phyloP scores from a whole-genome alignment of 345 rosid genomes.

The Camelina laxa region DNA sequence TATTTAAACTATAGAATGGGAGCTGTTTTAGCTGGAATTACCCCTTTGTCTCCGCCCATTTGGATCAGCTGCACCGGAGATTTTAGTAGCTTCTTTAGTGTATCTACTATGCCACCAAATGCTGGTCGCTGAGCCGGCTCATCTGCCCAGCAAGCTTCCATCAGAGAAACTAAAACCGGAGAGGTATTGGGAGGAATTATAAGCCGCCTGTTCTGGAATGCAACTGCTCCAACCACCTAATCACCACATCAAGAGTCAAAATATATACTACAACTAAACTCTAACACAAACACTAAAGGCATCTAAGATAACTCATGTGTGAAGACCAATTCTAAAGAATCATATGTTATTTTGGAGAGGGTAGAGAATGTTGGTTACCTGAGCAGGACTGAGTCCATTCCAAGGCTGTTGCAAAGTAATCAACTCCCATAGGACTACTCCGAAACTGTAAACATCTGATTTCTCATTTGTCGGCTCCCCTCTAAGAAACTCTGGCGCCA shows the following conservation, averaged over 20 bases:
- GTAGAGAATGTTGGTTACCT: constrained; percentile 58
- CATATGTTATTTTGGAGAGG: neutral
- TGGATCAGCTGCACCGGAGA: constrained; percentile 70
- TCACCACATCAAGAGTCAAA: constrained; percentile 24
- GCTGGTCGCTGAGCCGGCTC: constrained; percentile 82
- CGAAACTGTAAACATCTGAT: constrained; percentile 93
- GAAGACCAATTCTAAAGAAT: neutral
- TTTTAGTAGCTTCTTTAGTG: constrained; percentile 80
- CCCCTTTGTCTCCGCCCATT: constrained; percentile 57
- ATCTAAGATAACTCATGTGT: neutral
- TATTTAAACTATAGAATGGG: neutral
- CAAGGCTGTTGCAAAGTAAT: constrained; percentile 92
- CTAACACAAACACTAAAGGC: constrained; percentile 4
- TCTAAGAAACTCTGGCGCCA: constrained; percentile 99
- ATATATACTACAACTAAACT: neutral
- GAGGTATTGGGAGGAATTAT: constrained; percentile 74
- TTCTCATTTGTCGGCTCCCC: constrained; percentile 98
- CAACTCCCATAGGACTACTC: constrained; percentile 94
- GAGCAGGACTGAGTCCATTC: constrained; percentile 92
- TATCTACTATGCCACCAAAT: constrained; percentile 63
- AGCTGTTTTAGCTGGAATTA: constrained; percentile 8
- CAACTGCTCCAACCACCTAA: constrained; percentile 98
- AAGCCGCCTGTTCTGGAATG: constrained; percentile 95
- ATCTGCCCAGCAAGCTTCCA: constrained; percentile 98
- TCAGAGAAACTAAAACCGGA: constrained; percentile 74